Evolutionary conservation across 139 green algal genomes (phyloP), one percentile per base, ranked within the genome.

Genomic region (Chlorella sp.): DNA sequence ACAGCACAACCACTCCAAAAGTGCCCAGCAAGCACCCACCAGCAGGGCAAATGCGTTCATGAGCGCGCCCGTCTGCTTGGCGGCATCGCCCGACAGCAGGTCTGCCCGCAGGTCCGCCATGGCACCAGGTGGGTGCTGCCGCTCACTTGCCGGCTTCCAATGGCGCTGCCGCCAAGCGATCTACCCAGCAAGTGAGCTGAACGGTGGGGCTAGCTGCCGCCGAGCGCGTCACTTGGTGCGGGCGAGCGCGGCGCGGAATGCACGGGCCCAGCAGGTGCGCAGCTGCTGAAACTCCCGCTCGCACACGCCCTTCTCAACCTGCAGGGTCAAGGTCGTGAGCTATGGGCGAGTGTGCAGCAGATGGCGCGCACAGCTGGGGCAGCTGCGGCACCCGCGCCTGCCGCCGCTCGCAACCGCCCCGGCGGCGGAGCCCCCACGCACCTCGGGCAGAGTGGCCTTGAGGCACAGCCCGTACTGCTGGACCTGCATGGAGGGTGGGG

Each of bases 221-320:
- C 20, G 41, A 9, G 47, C 67, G 20, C 41, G n/a, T 71, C 56
- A 82, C 57, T 71, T 73, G 57, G 17, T 75, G 28, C 13, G 21
- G 1, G 56, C 21, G 62, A 90, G 81, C 32, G 81, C 67, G 60
- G 67, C 73, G 34, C 75, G 67, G 55, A 88, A 65, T 4, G 83
- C 83, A 3, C 60, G 55, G 26, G 67, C 20, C 83, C 68, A 83
- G 78, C 87, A 90, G 55, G 78, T 7, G 9, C 64, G 85, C 39
- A 90, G 78, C 56, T 51, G 32, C 30, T 74, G 41, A n/a, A 90
- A 90, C 55, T 90, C 87, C 16, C 47, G 78, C 32, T 87, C 68
- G 39, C 87, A 90, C 30, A 82, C 39, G 55, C 76, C 84, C 60
- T 86, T 88, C 32, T 90, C 87, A 4, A 90, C 75, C 87, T 90